These are phyloP conservation scores for Phytomonas sp. DNA, from an alignment of 208 protist genomes.

Conservation along the genomic window DNA sequence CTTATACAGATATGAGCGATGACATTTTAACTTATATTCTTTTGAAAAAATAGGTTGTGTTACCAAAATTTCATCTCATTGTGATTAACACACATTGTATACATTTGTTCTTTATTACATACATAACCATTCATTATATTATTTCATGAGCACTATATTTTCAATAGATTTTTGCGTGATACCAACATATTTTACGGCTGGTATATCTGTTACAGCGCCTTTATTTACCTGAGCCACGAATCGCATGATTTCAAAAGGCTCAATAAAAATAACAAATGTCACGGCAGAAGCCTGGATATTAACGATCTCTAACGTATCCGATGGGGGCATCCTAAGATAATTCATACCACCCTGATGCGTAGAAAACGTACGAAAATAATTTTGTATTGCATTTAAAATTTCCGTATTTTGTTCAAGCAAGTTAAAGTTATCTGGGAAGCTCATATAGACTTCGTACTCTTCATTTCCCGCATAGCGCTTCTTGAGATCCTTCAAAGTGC, in stretches of 20 bases:
- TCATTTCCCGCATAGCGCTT: slow-evolving; percentile 28
- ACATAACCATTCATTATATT: slow-evolving; percentile 6
- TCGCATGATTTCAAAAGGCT: slow-evolving; percentile 33
- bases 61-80: background rate
- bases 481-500: slow-evolving; percentile 62
- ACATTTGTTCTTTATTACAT: slow-evolving; percentile 4
- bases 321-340: slow-evolving; percentile 10
- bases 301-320: slow-evolving; percentile 24
- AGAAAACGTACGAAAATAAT: slow-evolving; percentile 4
- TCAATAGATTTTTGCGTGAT: slow-evolving; percentile 61
- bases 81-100: background rate
- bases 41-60: too few relatives aligned
- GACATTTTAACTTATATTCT: too few relatives aligned
- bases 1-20: too few relatives aligned
- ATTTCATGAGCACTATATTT: slow-evolving; percentile 45
- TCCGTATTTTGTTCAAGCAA: slow-evolving; percentile 16
- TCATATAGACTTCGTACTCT: slow-evolving; percentile 42
- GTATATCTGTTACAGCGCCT: slow-evolving; percentile 27
- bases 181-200: slow-evolving; percentile 44
- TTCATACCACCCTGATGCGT: slow-evolving; percentile 6
- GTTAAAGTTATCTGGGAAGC: slow-evolving; percentile 30
- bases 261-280: slow-evolving; percentile 24
- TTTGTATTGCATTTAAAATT: slow-evolving; percentile 16
- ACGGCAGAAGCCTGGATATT: slow-evolving; percentile 40
- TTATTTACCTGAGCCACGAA: slow-evolving; percentile 33